A percentile compares a stretch with the other conserved stretches of the same genome.
These are phyloP conservation scores for Ascoidea tarda DNA, from an alignment of 805 yeast species.

Conservation along the genomic window DNA sequence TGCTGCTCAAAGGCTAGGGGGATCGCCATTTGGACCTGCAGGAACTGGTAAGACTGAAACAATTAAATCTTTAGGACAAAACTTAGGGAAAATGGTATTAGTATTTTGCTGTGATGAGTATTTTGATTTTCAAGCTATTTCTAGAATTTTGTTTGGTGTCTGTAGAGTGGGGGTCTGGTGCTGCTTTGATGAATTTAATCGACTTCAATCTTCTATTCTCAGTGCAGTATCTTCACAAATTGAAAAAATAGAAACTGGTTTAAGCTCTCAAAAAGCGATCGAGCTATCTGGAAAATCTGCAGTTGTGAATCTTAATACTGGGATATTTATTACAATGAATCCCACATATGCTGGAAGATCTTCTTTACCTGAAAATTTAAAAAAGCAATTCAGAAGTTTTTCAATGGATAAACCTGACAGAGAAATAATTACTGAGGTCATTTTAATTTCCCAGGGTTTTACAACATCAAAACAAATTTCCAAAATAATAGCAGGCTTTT, in stretches of 20 bases:
- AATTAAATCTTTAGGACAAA: constrained; percentile 69
- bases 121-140: constrained; percentile 69
- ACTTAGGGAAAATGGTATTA: constrained; percentile 65
- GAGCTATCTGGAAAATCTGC: constrained; percentile 29
- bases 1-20: constrained; percentile 62
- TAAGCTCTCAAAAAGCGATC: constrained; percentile 18
- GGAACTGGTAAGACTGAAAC: constrained; percentile 97
- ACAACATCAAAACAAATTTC: constrained; percentile 30
- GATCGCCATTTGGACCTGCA: constrained; percentile 90
- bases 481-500: constrained; percentile 35
- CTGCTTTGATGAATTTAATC: constrained; percentile 90
- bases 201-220: constrained; percentile 54
- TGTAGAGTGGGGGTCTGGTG: constrained; percentile 87
- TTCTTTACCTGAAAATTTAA: constrained; percentile 72
- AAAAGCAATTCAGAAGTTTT: constrained; percentile 62
- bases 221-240: constrained; percentile 80
- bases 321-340: constrained; percentile 82
- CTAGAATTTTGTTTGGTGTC: constrained; percentile 64
- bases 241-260: constrained; percentile 50
- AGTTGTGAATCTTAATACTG: constrained; percentile 33
- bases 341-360: constrained; percentile 82
- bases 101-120: constrained; percentile 89
- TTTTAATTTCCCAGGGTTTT: constrained; percentile 68
- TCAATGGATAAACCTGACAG: constrained; percentile 65
- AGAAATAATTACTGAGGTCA: constrained; percentile 49